A percentile compares a stretch with the other conserved stretches of the same genome.
phyloP scores from a whole-genome alignment of 164 flowering plant genomes.

The Chimonanthus salicifolius region DNA sequence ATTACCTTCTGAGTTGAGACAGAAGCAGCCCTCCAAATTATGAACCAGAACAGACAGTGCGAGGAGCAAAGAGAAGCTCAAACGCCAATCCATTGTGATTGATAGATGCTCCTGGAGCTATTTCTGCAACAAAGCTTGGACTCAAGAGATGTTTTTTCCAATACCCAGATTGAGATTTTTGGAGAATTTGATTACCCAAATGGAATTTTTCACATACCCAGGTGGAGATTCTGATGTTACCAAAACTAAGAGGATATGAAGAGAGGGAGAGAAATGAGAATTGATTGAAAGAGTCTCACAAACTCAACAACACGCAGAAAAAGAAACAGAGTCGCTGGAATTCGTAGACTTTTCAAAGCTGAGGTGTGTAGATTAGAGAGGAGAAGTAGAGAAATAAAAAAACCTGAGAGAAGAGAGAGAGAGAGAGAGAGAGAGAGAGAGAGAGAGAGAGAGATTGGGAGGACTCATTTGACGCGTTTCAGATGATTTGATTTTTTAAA shows the following conservation, averaged over 20 bases:
- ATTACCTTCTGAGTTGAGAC: slow-evolving; percentile 40
- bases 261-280: not conserved
- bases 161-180: not conserved
- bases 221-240: not conserved
- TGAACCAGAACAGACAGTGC: slow-evolving; percentile 8
- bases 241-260: not conserved
- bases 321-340: not conserved
- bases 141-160: not conserved
- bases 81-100: not conserved
- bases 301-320: not conserved
- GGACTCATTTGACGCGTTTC: slow-evolving; percentile 2
- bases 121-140: not conserved
- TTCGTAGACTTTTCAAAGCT: not conserved
- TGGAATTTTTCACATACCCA: not conserved
- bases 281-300: not conserved
- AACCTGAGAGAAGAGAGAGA: not conserved
- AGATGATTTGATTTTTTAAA: not conserved
- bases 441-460: not conserved
- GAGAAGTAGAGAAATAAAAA: not conserved
- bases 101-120: not conserved
- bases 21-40: slow-evolving; percentile 18
- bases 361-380: not conserved
- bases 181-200: not conserved
- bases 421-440: not conserved
- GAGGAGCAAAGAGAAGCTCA: not conserved